Evolutionary conservation across 352 stramenopile species (phyloP).

Genomic region (Pythium vanterpoolii): DNA sequence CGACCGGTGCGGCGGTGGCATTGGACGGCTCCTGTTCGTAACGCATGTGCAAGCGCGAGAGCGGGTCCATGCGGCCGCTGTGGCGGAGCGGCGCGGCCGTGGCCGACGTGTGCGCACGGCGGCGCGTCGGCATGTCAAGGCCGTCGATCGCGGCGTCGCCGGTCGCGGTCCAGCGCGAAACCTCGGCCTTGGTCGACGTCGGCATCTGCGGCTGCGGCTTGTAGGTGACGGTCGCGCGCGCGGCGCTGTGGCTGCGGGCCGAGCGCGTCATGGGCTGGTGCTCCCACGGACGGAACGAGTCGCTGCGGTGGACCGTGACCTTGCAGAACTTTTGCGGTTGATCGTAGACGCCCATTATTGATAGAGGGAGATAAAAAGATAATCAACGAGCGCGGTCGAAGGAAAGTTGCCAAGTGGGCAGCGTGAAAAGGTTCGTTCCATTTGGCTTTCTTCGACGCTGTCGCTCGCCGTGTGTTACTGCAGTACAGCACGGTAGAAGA

Average conservation of each 20-base stretch:
- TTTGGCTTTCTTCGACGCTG: background rate
- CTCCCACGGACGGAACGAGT: constrained; percentile 18
- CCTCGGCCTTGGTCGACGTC: constrained; percentile 7
- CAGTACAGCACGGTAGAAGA: background rate
- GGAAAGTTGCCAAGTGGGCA: constrained; percentile 20
- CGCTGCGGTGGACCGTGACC: constrained; percentile 40
- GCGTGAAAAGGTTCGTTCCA: no score
- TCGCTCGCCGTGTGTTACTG: background rate
- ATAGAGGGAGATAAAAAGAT: no score
- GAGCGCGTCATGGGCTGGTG: background rate
- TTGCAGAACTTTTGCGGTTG: constrained; percentile 47
- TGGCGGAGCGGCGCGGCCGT: constrained; percentile 20
- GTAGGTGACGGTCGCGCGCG: constrained; percentile 36
- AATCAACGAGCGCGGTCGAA: background rate
- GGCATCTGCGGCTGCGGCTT: constrained; percentile 18
- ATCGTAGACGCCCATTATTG: constrained; percentile 31
- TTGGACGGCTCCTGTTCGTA: constrained; percentile 22
- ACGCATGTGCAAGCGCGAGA: constrained; percentile 49
- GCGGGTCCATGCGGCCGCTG: constrained; percentile 34
- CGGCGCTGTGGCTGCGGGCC: constrained; percentile 2
- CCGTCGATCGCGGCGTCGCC: constrained; percentile 12
- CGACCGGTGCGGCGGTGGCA: no score
- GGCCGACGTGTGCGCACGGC: constrained; percentile 48
- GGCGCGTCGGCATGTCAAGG: constrained; percentile 23
- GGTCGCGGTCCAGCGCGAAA: constrained; percentile 16